These are phyloP conservation scores for Cyamopsis tetragonoloba DNA, from an alignment of 306 rosid genomes.

Conservation along the genomic window DNA sequence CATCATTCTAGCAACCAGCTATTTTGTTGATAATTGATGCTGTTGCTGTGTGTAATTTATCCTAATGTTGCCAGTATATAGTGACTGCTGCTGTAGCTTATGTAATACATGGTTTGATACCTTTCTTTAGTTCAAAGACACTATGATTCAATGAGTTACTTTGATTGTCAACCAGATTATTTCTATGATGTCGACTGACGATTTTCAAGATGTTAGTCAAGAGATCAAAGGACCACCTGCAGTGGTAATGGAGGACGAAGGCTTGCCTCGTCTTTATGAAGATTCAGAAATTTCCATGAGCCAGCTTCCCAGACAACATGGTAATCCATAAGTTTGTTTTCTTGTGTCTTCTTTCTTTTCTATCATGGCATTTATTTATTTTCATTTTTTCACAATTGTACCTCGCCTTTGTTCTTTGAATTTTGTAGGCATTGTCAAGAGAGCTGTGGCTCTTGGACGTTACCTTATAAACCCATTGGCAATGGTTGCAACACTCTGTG, in stretches of 20 bases:
- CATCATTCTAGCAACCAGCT: background rate
- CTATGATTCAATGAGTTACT: slow-evolving; percentile 11
- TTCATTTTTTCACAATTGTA: background rate
- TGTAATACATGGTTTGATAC: background rate
- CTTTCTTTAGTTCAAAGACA: background rate
- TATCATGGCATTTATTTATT: background rate
- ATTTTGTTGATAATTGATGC: background rate
- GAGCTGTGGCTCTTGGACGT: slow-evolving; percentile 57
- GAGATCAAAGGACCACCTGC: slow-evolving; percentile 21
- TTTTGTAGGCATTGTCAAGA: slow-evolving; percentile 40
- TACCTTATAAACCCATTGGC: slow-evolving; percentile 47
- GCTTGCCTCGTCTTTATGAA: slow-evolving; percentile 42
- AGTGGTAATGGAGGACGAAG: slow-evolving; percentile 41
- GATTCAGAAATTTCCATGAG: slow-evolving; percentile 37
- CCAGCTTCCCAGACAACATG: slow-evolving; percentile 38
- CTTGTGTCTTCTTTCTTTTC: background rate
- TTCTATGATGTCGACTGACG: slow-evolving; percentile 35
- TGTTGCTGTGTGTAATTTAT: background rate
- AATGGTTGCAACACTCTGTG: slow-evolving; percentile 56
- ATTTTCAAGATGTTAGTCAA: slow-evolving; percentile 15
- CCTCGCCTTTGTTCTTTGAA: background rate
- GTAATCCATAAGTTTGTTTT: slow-evolving; percentile 18
- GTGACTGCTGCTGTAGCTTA: background rate
- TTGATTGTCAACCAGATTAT: slow-evolving; percentile 29
- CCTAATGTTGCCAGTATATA: background rate